These are phyloP conservation scores for Candida maris DNA, from an alignment of 805 yeast species.

Conservation along the genomic window DNA sequence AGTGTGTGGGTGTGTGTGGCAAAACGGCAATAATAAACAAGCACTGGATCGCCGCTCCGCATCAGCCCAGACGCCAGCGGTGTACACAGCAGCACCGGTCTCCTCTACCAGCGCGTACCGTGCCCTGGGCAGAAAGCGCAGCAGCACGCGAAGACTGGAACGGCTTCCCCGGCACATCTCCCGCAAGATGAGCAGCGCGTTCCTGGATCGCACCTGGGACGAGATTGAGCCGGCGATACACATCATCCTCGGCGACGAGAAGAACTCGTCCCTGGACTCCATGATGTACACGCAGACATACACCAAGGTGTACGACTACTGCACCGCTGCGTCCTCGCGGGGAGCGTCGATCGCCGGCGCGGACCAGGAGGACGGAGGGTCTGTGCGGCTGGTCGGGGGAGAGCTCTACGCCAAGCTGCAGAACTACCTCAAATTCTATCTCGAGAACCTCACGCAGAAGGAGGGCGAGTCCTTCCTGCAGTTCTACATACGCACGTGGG, in stretches of 20 bases:
- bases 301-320: slow-evolving; percentile 89
- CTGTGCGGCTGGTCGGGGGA: slow-evolving; percentile 66
- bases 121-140: too few species aligned
- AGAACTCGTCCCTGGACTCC: slow-evolving; percentile 57
- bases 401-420: slow-evolving; percentile 77
- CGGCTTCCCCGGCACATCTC: too few species aligned
- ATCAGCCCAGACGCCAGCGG: too few species aligned
- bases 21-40: too few species aligned
- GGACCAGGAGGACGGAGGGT: slow-evolving; percentile 24
- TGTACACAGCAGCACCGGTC: too few species aligned
- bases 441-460: slow-evolving; percentile 45
- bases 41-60: too few species aligned
- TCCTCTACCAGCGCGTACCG: too few species aligned
- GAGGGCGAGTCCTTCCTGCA: slow-evolving; percentile 68
- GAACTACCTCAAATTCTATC: slow-evolving; percentile 59
- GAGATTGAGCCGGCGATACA: slow-evolving; percentile 74
- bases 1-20: too few species aligned
- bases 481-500: slow-evolving; percentile 86
- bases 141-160: too few species aligned
- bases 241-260: slow-evolving; percentile 66
- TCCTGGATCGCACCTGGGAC: slow-evolving; percentile 53
- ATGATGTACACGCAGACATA: slow-evolving; percentile 85
- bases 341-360: slow-evolving; percentile 30
- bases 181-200: slow-evolving; percentile 20
- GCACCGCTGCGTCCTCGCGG: slow-evolving; percentile 72